phyloP scores from a whole-genome alignment of 1,139 yeast genomes.

The Pichia sp. region DNA sequence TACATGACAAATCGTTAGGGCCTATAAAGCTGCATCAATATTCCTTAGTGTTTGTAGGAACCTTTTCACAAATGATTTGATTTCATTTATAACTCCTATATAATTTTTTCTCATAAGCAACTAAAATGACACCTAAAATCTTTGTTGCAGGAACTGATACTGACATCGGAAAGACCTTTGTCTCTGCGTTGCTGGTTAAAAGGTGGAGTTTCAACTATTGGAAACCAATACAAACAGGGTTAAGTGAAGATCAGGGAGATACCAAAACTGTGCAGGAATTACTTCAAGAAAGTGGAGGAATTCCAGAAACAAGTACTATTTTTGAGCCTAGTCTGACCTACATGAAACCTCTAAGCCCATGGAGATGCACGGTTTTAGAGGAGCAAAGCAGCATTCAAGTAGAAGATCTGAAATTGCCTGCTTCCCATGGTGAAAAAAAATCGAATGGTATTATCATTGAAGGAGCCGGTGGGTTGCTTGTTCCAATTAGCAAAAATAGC shows the following conservation, averaged over 20 bases:
- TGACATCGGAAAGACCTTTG: constrained; percentile 34
- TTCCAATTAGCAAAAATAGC: constrained; percentile 29
- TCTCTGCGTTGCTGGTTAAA: constrained; percentile 30
- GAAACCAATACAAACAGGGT: constrained; percentile 35
- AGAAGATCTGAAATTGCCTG: constrained; percentile 2
- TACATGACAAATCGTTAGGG: no score
- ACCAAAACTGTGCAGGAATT: constrained; percentile 23
- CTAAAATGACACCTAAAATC: constrained; percentile 17
- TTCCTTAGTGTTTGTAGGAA: no score
- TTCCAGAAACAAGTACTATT: constrained; percentile 10
- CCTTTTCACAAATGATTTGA: no score
- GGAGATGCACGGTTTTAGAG: constrained; percentile 30
- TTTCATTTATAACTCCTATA: background rate
- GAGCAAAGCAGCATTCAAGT: constrained; percentile 15
- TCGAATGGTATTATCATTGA: constrained; percentile 23
- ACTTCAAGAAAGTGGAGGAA: constrained; percentile 14
- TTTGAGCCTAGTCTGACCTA: constrained; percentile 24
- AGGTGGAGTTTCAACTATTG: constrained; percentile 32
- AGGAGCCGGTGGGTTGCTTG: constrained; percentile 35
- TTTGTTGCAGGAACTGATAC: constrained; percentile 36
- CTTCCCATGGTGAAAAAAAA: background rate
- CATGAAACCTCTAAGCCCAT: constrained; percentile 32
- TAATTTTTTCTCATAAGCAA: background rate
- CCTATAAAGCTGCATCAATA: no score
- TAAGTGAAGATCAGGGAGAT: constrained; percentile 31